These are phyloP conservation scores for Paecilomyces sp. DNA, from an alignment of 2,329 filamentous ascomycete genomes.

Conservation along the genomic window DNA sequence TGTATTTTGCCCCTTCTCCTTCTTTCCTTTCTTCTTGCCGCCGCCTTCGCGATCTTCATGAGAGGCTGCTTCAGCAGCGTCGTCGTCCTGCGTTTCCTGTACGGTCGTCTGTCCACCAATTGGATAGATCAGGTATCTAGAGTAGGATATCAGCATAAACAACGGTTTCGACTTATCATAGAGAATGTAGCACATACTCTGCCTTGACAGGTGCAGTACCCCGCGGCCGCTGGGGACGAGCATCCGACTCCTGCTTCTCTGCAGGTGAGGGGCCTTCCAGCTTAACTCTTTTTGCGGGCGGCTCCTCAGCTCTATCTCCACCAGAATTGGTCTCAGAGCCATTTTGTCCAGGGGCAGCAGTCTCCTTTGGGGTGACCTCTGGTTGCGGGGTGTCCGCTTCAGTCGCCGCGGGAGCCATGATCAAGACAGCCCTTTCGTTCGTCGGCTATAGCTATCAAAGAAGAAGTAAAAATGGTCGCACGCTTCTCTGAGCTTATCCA, in stretches of 20 bases:
- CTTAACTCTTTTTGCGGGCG: conserved; percentile 55
- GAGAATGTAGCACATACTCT: conserved; percentile 47
- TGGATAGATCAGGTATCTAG: conserved; percentile 25
- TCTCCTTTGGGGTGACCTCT: conserved; percentile 1
- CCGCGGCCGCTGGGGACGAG: conserved; percentile 33
- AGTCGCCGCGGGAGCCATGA: background rate
- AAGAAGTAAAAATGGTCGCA: background rate
- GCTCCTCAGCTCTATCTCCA: conserved; percentile 29
- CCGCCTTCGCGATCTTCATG: conserved; percentile 33
- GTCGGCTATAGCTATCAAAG: background rate
- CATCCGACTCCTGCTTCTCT: conserved; percentile 17
- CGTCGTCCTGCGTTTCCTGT: conserved; percentile 41
- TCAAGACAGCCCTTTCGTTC: background rate
- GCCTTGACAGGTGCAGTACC: conserved; percentile 66
- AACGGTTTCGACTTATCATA: background rate
- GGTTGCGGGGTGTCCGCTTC: background rate
- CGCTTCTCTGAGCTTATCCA: background rate
- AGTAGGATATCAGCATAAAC: background rate
- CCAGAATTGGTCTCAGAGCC: conserved; percentile 14
- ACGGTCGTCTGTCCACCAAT: conserved; percentile 11
- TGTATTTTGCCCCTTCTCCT: conserved; percentile 74
- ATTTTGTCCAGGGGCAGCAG: conserved; percentile 14
- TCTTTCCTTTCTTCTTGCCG: conserved; percentile 36
- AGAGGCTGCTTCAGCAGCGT: conserved; percentile 53
- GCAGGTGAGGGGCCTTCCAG: conserved; percentile 31